Evolutionary conservation across 164 flowering plant genomes (phyloP).

Genomic region (Vitis rupestris): DNA sequence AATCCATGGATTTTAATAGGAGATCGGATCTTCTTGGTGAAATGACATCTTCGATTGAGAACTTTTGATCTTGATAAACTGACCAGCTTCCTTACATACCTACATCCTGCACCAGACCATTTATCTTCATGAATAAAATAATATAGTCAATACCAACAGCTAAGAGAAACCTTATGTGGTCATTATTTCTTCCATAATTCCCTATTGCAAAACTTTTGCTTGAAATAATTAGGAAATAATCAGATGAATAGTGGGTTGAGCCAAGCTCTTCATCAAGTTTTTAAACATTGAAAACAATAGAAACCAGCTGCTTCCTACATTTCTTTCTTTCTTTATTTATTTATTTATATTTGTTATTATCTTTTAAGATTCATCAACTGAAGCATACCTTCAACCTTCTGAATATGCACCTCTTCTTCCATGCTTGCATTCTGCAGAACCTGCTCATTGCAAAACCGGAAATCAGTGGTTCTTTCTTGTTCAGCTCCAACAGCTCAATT

Average conservation of each 20-base stretch:
- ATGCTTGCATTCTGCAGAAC: constrained; percentile 34
- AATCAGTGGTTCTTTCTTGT: constrained; percentile 4
- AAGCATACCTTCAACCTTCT: constrained; percentile 39
- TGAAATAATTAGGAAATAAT: too few species aligned
- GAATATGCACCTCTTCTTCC: constrained; percentile 27
- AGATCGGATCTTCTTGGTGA: constrained; percentile 49
- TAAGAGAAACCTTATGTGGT: neutral
- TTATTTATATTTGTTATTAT: neutral
- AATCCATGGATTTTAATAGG: constrained; percentile 58
- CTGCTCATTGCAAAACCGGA: constrained; percentile 33
- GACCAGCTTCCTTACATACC: constrained; percentile 31
- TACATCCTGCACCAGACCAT: constrained; percentile 41
- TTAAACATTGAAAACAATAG: neutral
- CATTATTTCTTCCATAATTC: neutral
- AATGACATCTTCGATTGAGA: constrained; percentile 30
- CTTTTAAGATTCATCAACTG: neutral
- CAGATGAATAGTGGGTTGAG: neutral
- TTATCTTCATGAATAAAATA: neutral
- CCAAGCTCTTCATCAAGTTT: neutral
- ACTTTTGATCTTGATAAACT: constrained; percentile 39
- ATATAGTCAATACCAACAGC: neutral
- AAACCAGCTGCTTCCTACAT: neutral
- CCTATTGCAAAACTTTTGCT: too few species aligned
- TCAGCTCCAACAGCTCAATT: neutral
- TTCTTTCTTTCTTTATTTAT: neutral